Evolutionary conservation across 2,329 filamentous ascomycete genomes (phyloP).

Genomic region (Penicillium sp.): DNA sequence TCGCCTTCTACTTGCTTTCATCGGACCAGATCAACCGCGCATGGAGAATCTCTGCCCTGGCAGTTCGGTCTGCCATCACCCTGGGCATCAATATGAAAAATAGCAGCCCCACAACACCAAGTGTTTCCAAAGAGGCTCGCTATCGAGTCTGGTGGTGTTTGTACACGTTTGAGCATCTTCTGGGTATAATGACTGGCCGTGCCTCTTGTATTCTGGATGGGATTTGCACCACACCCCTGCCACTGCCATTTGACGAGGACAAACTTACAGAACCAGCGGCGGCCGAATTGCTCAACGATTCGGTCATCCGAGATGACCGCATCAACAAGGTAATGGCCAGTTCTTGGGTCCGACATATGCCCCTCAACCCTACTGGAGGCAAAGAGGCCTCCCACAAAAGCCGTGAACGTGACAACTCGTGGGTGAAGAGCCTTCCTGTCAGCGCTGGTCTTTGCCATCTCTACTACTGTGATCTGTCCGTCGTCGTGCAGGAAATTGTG

Average conservation of each 20-base stretch:
- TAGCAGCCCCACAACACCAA: constrained; percentile 37
- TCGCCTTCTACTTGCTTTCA: constrained; percentile 46
- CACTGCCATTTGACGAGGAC: constrained; percentile 44
- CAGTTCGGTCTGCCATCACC: constrained; percentile 44
- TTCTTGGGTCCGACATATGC: constrained; percentile 31
- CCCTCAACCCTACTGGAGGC: constrained; percentile 30
- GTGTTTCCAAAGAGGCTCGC: constrained; percentile 46
- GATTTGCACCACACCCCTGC: constrained; percentile 45
- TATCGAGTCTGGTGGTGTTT: constrained; percentile 50
- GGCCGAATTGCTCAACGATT: constrained; percentile 34
- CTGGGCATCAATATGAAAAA: constrained; percentile 49
- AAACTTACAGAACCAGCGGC: constrained; percentile 35
- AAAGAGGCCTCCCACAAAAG: constrained; percentile 24
- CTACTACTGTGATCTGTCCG: constrained; percentile 40
- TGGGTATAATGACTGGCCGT: constrained; percentile 49
- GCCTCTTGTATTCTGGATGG: constrained; percentile 45
- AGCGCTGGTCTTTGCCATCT: constrained; percentile 40
- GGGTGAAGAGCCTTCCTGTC: constrained; percentile 38
- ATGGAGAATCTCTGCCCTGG: constrained; percentile 45
- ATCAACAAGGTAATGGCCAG: constrained; percentile 35
- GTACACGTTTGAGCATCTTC: constrained; percentile 45
- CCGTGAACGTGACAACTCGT: constrained; percentile 30
- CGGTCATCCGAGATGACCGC: constrained; percentile 31
- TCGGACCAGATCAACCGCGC: constrained; percentile 48
- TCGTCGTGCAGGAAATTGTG: constrained; percentile 44